These are phyloP conservation scores for Botrytis elliptica DNA, from an alignment of 2,329 filamentous ascomycete genomes.

Conservation along the genomic window DNA sequence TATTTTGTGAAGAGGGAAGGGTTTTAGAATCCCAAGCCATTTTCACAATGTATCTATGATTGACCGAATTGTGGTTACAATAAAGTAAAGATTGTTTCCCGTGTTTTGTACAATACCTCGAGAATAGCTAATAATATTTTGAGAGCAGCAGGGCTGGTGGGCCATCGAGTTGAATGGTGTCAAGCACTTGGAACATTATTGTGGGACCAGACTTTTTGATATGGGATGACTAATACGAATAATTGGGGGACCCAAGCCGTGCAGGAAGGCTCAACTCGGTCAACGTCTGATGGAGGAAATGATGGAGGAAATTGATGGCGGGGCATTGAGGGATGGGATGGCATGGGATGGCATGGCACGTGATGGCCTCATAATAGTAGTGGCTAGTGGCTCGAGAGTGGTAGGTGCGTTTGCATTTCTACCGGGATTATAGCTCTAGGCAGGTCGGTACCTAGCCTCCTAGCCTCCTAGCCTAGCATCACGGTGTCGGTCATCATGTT, in stretches of 20 bases:
- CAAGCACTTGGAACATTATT: neutral
- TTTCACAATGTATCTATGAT: neutral
- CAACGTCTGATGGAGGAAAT: neutral
- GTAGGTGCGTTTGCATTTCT: slow-evolving; percentile 1
- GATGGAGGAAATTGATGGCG: neutral
- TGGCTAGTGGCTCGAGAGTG: neutral
- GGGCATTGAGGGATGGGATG: neutral
- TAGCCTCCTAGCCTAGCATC: neutral
- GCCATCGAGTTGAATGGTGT: neutral
- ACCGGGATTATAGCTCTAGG: neutral
- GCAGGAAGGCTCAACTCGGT: neutral
- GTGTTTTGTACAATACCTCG: neutral
- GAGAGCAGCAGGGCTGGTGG: neutral
- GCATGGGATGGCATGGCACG: no score
- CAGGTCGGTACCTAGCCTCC: neutral
- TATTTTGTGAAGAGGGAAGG: slow-evolving; percentile 32
- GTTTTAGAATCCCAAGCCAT: slow-evolving; percentile 39
- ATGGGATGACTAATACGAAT: neutral
- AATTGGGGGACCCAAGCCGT: neutral
- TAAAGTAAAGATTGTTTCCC: neutral
- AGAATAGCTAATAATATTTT: neutral
- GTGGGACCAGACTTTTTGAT: neutral
- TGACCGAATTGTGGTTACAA: neutral
- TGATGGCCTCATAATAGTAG: neutral
- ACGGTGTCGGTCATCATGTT: neutral